Percentiles rank a stretch among this genome's conserved stretches.
These are phyloP conservation scores for Fusarium sp. DNA, from an alignment of 2,329 filamentous ascomycete genomes.

Conservation along the genomic window DNA sequence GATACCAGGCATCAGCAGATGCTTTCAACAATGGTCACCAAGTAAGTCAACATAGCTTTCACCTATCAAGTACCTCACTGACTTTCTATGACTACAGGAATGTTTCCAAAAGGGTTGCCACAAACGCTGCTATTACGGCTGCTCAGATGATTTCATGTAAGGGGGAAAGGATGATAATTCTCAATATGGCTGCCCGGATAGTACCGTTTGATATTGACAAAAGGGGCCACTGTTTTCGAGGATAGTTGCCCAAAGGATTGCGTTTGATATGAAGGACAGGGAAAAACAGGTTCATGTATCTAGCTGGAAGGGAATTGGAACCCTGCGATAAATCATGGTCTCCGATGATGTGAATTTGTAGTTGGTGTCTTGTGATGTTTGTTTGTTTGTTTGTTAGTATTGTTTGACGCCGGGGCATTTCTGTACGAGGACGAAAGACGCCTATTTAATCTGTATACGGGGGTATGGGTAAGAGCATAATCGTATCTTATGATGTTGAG, in stretches of 20 bases:
- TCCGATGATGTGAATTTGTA: not conserved
- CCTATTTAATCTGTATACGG: no score
- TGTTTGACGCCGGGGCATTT: no score
- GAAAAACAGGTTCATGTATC: not conserved
- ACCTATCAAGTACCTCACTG: not conserved
- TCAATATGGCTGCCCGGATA: not conserved
- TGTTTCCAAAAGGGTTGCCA: no score
- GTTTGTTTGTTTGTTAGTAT: no score
- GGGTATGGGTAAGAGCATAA: no score
- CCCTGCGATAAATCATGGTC: not conserved
- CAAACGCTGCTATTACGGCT: not conserved
- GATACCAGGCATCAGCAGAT: not conserved
- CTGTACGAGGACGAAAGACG: no score
- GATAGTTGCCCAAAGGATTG: not conserved
- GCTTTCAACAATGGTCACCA: not conserved
- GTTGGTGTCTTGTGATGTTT: not conserved
- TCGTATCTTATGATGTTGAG: not conserved
- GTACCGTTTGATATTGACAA: not conserved
- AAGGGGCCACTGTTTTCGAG: not conserved
- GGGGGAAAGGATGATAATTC: not conserved
- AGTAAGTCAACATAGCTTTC: not conserved
- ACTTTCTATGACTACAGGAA: not conserved
- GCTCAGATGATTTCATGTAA: not conserved
- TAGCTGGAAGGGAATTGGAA: not conserved
- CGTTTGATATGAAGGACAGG: not conserved